phyloP scores from a whole-genome alignment of 257 asterid species.

The Solanum paucissectum region DNA sequence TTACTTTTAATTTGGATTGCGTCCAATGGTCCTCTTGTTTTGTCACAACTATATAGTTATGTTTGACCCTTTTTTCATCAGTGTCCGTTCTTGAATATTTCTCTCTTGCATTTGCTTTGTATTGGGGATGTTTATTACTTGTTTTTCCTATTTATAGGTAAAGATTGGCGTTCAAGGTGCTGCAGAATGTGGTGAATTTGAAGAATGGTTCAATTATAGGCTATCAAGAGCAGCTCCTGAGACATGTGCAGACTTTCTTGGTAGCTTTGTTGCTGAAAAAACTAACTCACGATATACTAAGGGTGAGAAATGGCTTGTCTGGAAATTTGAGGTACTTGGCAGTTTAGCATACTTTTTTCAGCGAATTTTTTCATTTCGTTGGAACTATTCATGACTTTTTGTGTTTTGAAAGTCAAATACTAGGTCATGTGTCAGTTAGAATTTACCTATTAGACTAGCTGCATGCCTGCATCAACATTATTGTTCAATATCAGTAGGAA shows the following conservation, averaged over 20 bases:
- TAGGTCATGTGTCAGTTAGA: background rate
- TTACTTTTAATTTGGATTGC: background rate
- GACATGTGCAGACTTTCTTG: slow-evolving; percentile 92
- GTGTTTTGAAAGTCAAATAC: background rate
- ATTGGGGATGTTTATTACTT: background rate
- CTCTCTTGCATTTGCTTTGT: background rate
- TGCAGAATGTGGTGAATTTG: slow-evolving; percentile 77
- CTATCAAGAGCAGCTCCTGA: slow-evolving; percentile 94
- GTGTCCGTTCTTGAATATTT: background rate
- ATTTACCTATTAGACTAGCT: background rate
- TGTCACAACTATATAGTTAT: background rate
- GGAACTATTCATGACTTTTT: background rate
- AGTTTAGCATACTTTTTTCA: background rate
- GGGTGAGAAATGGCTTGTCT: slow-evolving; percentile 99
- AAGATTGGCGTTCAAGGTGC: slow-evolving; percentile 89
- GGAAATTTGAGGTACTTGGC: slow-evolving; percentile 84
- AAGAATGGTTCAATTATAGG: slow-evolving; percentile 94
- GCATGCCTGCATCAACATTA: background rate
- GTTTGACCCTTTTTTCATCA: background rate
- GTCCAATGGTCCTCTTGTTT: background rate
- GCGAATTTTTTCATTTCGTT: background rate
- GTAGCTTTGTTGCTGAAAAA: slow-evolving; percentile 72
- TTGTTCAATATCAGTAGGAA: background rate
- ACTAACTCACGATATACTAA: slow-evolving; percentile 53
- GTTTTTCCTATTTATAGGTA: slow-evolving; percentile 30